phyloP scores from a whole-genome alignment of 768 basidiomycete species.

The Hypholoma fasciculare region DNA sequence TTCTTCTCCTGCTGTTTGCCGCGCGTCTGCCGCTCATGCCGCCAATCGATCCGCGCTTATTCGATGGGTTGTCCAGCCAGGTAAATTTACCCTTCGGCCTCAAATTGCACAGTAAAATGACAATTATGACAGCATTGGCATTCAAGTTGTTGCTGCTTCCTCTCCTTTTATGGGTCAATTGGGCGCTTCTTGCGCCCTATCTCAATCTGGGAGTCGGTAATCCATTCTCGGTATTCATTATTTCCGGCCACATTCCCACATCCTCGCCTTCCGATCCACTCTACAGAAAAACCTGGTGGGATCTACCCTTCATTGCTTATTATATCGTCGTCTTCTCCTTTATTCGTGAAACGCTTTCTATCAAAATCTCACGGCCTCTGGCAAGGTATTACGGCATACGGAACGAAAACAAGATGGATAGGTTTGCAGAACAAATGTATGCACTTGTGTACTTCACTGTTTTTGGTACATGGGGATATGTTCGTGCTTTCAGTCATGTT shows the following conservation, averaged over 20 bases:
- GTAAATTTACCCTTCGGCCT: slow-evolving; percentile 33
- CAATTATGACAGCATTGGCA: slow-evolving; percentile 49
- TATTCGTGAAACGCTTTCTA: slow-evolving; percentile 71
- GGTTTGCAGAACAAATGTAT: slow-evolving; percentile 93
- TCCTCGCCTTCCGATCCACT: slow-evolving; percentile 55
- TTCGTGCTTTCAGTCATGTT: slow-evolving; percentile 39
- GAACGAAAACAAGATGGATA: slow-evolving; percentile 63
- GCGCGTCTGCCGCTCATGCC: slow-evolving; percentile 18
- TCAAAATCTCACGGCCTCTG: slow-evolving; percentile 65
- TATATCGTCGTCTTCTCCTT: slow-evolving; percentile 90
- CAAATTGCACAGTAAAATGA: not conserved
- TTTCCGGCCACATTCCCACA: slow-evolving; percentile 61
- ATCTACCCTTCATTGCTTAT: slow-evolving; percentile 79
- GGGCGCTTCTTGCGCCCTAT: slow-evolving; percentile 52
- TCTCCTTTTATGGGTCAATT: slow-evolving; percentile 61
- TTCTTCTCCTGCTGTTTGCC: slow-evolving; percentile 30
- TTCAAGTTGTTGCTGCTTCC: slow-evolving; percentile 67
- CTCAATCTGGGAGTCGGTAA: slow-evolving; percentile 55
- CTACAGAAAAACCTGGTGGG: slow-evolving; percentile 73
- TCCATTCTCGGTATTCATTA: slow-evolving; percentile 75
- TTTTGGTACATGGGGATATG: slow-evolving; percentile 76
- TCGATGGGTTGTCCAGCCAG: slow-evolving; percentile 77
- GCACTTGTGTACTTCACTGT: slow-evolving; percentile 77
- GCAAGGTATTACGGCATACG: slow-evolving; percentile 73
- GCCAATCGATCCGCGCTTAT: slow-evolving; percentile 37